Base-by-base conservation (phyloP, 2,329 filamentous ascomycete genomes). In the Ophiocordyceps camponoti-saundersi region DNA sequence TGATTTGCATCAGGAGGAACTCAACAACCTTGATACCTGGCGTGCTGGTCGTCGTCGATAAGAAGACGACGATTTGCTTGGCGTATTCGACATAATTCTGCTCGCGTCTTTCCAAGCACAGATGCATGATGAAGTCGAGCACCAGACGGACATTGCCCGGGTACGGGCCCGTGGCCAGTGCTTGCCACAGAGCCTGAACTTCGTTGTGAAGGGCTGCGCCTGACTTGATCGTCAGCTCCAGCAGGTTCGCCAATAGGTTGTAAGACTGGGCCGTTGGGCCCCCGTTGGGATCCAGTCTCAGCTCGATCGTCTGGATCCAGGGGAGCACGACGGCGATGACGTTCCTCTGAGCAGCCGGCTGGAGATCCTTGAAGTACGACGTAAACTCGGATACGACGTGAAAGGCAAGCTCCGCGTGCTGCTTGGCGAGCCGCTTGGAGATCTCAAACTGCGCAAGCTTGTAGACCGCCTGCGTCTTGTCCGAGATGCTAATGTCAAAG, bases 11-110 rank as follows among this genome's bases (percentile, higher is more conserved):
- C 26, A 96, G 69, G 47, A 98, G 72, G 54, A 95, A 95, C 53
- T 98, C 92, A 12, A 98, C 82, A 3, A 98, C 89, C 57, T 94
- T 93, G 44, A 85, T 82, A 1, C 89, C 89, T 2, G 89, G 59
- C 65, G 83, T 57, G 75, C 68, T 75, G 51, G 69, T 72, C 0
- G 74, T 95, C 53, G 86, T 92, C 0, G 92, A 93, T 6, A 98
- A 64, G 60, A 95, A 96, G 1, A 98, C 93, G 16, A 96, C 88
- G 46, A 98, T 92, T 62, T 98, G 92, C 66, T 96, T 98, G 6
- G 90, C 90, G 59, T 93, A 95, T 55, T 95, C 87, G 47, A 98
- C 90, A 61, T 95, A 98, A 56, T 95, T 96, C 57, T 98, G 92
- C 61, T 98, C 93, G 44, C 90, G 80, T 30, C 90, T 80, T 57